phyloP scores from a whole-genome alignment of 2,329 filamentous ascomycete species.

The Diaporthe longicolla region DNA sequence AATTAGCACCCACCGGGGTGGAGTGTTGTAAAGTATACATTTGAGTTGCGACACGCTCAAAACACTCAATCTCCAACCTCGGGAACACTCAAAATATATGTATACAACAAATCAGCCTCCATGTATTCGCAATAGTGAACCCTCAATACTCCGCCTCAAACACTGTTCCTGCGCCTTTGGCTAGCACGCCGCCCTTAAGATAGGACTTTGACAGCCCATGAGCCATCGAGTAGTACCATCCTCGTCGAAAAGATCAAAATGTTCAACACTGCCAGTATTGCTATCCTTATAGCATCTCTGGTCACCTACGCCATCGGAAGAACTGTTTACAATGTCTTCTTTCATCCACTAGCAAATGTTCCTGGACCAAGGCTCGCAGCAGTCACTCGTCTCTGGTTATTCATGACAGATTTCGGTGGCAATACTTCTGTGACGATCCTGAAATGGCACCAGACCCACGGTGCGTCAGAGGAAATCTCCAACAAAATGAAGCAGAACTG shows the following conservation, averaged over 20 bases:
- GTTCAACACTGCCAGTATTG: background rate
- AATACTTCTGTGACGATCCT: background rate
- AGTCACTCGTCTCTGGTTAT: constrained; percentile 7
- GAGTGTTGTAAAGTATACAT: background rate
- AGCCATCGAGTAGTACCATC: background rate
- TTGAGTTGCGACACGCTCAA: background rate
- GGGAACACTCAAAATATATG: background rate
- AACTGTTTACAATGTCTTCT: constrained; percentile 12
- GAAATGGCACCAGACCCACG: constrained; percentile 9
- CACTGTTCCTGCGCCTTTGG: background rate
- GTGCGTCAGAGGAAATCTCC: background rate
- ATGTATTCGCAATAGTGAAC: background rate
- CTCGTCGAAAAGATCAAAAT: background rate
- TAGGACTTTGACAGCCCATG: background rate
- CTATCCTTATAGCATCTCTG: background rate
- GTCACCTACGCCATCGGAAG: background rate
- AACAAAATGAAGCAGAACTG: background rate
- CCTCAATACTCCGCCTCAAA: background rate
- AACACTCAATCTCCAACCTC: background rate
- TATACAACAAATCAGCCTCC: background rate
- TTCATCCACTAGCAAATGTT: background rate
- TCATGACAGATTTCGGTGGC: background rate
- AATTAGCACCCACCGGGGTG: background rate
- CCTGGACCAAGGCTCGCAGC: constrained; percentile 8
- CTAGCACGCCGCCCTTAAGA: background rate